Evolutionary conservation across 73 alveolate species (phyloP), one percentile per base, ranked within the genome.

Genomic region (Paramecium octaurelia): DNA sequence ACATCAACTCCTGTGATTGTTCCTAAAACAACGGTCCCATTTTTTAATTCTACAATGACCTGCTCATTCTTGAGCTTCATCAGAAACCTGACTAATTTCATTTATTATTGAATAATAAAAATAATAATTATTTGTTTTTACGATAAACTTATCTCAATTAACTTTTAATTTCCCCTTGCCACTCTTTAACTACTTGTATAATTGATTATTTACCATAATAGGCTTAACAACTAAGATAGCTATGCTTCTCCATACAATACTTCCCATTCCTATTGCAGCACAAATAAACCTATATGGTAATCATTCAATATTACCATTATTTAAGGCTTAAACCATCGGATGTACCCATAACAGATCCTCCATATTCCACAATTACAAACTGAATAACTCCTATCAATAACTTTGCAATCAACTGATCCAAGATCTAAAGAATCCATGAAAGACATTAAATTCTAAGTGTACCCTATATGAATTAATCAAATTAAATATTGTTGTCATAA

Each of bases 1-100:
- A 99, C 95, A 93, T 99, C 99, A 21, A 99, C 99, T 71, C 99
- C 99, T 44, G 97, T 93, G 40, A 97, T 93, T 21, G 99, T 95
- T 3, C 99, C 99, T 83, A 95, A 97, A 60, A 98, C 98, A 85
- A 97, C 98, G 4, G 99, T 97, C 64, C 99, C 99, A 95, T 99
- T 99, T 96, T 99, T 99, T 84, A 99, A 96, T 93, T 98, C 99
- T 60, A 99, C 97, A 24, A 99, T 98, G 59, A 98, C 99, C 31
- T 99, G 94, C 98, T 99, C 99, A 86, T 95, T 96, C 86, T 93
- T 96, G 92, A 98, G 97, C 93, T 98, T 98, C 99, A 97, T 97
- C 89, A 98, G 95, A 96, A 98, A 98, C 89, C 98, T 89, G 58
- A 97, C 99, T 77, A 97, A 93, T 95, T 97, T 97, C 99, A 97